Evolutionary conservation across 495 filamentous ascomycete species (phyloP).

Genomic region (Aspergillus bridgeri): DNA sequence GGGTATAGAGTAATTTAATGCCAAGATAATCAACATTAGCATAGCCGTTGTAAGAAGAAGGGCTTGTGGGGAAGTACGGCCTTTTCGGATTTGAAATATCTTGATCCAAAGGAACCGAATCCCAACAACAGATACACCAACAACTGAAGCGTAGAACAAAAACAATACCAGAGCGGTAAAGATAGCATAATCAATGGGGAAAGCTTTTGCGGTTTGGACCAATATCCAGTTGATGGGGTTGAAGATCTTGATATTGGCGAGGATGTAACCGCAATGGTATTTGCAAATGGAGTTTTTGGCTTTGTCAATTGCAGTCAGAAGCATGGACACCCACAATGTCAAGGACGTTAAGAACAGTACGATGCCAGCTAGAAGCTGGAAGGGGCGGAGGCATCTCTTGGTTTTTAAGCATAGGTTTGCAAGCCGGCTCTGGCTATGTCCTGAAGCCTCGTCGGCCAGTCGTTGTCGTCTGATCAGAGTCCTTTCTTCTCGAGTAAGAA

Average conservation of each 20-base stretch:
- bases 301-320: slow-evolving; percentile 94
- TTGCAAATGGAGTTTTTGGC: slow-evolving; percentile 92
- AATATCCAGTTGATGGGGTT: slow-evolving; percentile 93
- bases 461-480: slow-evolving; percentile 88
- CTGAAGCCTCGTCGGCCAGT: slow-evolving; percentile 73
- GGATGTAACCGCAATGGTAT: slow-evolving; percentile 84
- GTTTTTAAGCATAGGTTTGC: slow-evolving; percentile 72
- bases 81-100: slow-evolving; percentile 84
- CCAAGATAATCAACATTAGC: slow-evolving; percentile 81
- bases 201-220: slow-evolving; percentile 73
- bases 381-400: slow-evolving; percentile 71
- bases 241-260: slow-evolving; percentile 88
- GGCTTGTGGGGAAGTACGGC: slow-evolving; percentile 87
- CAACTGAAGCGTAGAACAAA: slow-evolving; percentile 80
- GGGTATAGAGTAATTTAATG: slow-evolving; percentile 84
- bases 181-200: slow-evolving; percentile 88
- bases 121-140: slow-evolving; percentile 79
- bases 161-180: slow-evolving; percentile 79
- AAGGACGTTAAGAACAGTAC: slow-evolving; percentile 67
- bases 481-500: slow-evolving; percentile 81
- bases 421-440: slow-evolving; percentile 66
- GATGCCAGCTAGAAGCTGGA: slow-evolving; percentile 84
- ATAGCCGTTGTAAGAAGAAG: slow-evolving; percentile 88
- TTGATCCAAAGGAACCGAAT: slow-evolving; percentile 94
- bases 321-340: slow-evolving; percentile 83